A percentile compares a stretch with the other conserved stretches of the same genome.
phyloP scores from a whole-genome alignment of 2,329 filamentous ascomycete species.

The Aspergillus eucalypticola region DNA sequence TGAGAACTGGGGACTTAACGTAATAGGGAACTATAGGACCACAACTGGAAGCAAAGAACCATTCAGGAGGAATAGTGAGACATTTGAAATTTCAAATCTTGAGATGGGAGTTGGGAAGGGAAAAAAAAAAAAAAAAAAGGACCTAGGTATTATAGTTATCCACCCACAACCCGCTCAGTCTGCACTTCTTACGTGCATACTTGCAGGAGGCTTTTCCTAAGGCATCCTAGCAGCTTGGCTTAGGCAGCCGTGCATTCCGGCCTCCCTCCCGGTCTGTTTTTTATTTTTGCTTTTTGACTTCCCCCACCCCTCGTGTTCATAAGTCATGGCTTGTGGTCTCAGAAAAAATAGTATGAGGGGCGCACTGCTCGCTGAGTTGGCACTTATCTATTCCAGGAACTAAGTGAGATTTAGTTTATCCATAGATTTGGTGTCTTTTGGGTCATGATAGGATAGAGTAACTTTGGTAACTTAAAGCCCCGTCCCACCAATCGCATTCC shows the following conservation, averaged over 20 bases:
- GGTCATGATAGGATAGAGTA: neutral
- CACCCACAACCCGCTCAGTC: neutral
- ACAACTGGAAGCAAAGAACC: neutral
- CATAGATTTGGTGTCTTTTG: neutral
- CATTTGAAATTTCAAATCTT: neutral
- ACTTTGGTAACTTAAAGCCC: neutral
- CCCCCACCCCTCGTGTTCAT: constrained; percentile 10
- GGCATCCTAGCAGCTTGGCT: neutral
- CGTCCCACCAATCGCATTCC: neutral
- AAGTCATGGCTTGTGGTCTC: neutral
- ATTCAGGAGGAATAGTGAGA: neutral
- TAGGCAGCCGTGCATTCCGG: constrained; percentile 7
- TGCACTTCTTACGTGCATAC: constrained; percentile 3
- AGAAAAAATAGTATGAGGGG: neutral
- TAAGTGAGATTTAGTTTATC: neutral
- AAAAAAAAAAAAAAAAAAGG: too few species aligned
- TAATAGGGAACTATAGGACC: too few species aligned
- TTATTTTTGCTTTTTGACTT: neutral
- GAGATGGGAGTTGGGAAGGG: neutral
- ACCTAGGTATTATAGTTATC: neutral
- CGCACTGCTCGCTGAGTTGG: neutral
- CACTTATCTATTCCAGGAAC: neutral
- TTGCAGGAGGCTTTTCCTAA: neutral
- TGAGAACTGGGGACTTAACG: too few species aligned
- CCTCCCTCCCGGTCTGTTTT: neutral